Conservation (phyloP, 2,329 filamentous ascomycete genomes). For the Aspergillus felis region DNA sequence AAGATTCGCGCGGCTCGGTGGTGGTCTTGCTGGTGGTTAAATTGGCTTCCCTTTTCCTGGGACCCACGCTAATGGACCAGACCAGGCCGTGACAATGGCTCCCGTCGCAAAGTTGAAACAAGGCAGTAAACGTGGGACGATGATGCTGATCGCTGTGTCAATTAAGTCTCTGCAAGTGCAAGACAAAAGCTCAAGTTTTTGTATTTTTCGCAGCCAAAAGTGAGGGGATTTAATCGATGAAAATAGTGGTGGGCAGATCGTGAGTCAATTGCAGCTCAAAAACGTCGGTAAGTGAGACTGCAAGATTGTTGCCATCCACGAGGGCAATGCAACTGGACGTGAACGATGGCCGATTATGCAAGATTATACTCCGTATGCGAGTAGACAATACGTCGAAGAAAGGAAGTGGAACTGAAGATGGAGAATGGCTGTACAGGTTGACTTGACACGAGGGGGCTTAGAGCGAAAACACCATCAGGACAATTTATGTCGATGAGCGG, state of each 20-base stretch:
- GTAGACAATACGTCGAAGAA: background rate
- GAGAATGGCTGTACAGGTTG: background rate
- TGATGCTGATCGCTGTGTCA: background rate
- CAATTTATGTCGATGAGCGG: background rate
- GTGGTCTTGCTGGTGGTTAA: slow-evolving; percentile 5
- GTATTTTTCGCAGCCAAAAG: background rate
- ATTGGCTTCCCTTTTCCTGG: slow-evolving; percentile 14
- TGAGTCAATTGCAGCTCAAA: background rate
- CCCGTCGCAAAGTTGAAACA: slow-evolving; percentile 19
- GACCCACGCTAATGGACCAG: slow-evolving; percentile 22
- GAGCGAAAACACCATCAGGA: background rate
- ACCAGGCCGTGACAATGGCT: slow-evolving; percentile 16
- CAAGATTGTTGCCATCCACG: background rate
- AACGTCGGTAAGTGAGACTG: background rate
- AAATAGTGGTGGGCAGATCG: background rate
- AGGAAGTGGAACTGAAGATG: background rate
- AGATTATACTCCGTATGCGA: background rate
- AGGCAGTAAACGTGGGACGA: background rate
- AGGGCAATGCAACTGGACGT: background rate
- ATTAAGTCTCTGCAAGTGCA: background rate
- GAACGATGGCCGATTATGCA: background rate
- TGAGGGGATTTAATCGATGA: background rate
- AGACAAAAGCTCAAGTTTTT: background rate
- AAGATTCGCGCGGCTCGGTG: slow-evolving; percentile 7
- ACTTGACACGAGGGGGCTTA: background rate